A percentile compares a stretch with the other conserved stretches of the same genome.
Conservation (phyloP, 768 basidiomycete genomes). For the Chalciporus pseudorubinellus region DNA sequence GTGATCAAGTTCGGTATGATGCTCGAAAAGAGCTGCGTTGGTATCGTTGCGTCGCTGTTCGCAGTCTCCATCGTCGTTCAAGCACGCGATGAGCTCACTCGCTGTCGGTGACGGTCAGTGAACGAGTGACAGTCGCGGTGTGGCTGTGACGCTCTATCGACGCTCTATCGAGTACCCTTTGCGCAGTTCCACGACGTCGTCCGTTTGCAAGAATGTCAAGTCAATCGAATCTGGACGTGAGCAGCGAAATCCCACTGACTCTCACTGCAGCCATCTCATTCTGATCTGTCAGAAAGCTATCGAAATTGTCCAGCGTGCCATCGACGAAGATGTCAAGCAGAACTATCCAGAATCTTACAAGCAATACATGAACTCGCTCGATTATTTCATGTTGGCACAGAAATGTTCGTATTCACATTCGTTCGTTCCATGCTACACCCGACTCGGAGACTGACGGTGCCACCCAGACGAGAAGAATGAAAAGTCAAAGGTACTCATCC, state of each 20-base stretch:
- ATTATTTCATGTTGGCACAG: slow-evolving; percentile 97
- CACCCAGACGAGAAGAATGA: slow-evolving; percentile 82
- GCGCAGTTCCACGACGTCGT: background rate
- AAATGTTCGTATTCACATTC: slow-evolving; percentile 58
- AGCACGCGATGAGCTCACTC: background rate
- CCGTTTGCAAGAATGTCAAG: slow-evolving; percentile 36
- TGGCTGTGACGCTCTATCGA: slow-evolving; percentile 16
- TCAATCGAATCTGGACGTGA: slow-evolving; percentile 48
- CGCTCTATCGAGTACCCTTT: background rate
- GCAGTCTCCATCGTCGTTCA: slow-evolving; percentile 8
- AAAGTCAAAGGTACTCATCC: slow-evolving; percentile 82
- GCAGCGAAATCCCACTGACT: slow-evolving; percentile 12
- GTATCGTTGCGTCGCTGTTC: slow-evolving; percentile 27
- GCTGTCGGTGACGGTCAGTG: background rate
- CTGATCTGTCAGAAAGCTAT: slow-evolving; percentile 62
- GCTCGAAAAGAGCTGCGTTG: slow-evolving; percentile 50
- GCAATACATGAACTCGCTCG: slow-evolving; percentile 90
- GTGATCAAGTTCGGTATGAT: slow-evolving; percentile 59
- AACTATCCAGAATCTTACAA: slow-evolving; percentile 95
- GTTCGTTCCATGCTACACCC: background rate
- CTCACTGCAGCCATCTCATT: slow-evolving; percentile 11
- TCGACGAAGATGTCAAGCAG: slow-evolving; percentile 88
- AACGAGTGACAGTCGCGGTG: background rate
- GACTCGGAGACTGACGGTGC: slow-evolving; percentile 1
- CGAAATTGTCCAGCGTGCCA: slow-evolving; percentile 88